phyloP scores from a whole-genome alignment of 345 rosid genomes.

The Salix koriyanagi region DNA sequence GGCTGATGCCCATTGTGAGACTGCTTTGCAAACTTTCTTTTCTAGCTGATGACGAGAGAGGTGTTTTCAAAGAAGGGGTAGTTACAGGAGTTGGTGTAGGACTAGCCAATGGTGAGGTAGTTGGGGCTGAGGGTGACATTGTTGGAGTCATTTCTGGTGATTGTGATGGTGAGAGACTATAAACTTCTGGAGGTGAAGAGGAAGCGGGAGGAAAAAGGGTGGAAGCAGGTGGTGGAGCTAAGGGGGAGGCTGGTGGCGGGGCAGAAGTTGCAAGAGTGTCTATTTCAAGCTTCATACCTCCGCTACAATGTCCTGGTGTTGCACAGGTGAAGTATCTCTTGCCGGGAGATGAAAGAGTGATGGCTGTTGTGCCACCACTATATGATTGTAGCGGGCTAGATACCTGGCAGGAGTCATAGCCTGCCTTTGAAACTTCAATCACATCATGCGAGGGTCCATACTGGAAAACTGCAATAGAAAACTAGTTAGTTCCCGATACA shows the following conservation, averaged over 20 bases:
- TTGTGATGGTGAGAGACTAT: constrained; percentile 5
- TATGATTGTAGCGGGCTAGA: constrained; percentile 39
- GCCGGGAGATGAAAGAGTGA: constrained; percentile 58
- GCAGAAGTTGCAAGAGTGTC: constrained; percentile 40
- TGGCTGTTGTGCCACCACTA: constrained; percentile 46
- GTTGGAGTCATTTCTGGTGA: constrained; percentile 14
- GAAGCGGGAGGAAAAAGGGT: background rate
- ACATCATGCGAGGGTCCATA: constrained; percentile 50
- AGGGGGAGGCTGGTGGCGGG: constrained; percentile 17
- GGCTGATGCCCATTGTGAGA: constrained; percentile 8
- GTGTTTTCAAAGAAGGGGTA: constrained; percentile 11
- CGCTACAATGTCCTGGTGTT: constrained; percentile 54
- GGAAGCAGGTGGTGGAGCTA: constrained; percentile 11
- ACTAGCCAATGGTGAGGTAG: constrained; percentile 4
- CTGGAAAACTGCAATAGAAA: constrained; percentile 44
- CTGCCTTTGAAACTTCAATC: constrained; percentile 53
- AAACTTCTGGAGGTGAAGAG: constrained; percentile 12
- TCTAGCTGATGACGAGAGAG: constrained; percentile 31
- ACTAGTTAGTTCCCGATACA: background rate
- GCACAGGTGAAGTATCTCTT: constrained; percentile 81
- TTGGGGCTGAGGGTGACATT: constrained; percentile 1
- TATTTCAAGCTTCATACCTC: constrained; percentile 71
- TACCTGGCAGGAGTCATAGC: constrained; percentile 50
- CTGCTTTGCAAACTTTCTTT: constrained; percentile 12
- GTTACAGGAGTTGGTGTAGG: constrained; percentile 18